These are phyloP conservation scores for Cryptococcus sp. DNA, from an alignment of 1,284 basidiomycete genomes.

Conservation along the genomic window DNA sequence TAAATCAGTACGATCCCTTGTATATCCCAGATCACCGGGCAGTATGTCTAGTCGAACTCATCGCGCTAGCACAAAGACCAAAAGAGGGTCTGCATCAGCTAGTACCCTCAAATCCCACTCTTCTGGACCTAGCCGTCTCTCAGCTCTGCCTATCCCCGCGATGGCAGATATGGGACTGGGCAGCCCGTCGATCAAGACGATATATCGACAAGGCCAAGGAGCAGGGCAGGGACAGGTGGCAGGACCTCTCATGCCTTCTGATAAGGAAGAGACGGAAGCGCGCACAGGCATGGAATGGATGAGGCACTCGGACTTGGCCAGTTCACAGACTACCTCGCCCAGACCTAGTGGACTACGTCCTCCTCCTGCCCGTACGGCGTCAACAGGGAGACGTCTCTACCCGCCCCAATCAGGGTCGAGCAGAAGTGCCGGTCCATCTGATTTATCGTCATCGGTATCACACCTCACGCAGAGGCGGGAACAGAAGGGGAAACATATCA, in stretches of 20 bases:
- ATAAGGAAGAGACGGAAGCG: conserved; percentile 5
- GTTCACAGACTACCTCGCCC: not conserved
- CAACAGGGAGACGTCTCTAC: not conserved
- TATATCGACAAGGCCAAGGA: too few relatives aligned
- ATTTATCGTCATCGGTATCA: too few relatives aligned
- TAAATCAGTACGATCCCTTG: conserved; percentile 2
- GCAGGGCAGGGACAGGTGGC: too few relatives aligned
- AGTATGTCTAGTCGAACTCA: too few relatives aligned
- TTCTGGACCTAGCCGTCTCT: too few relatives aligned
- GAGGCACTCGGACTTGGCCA: conserved; percentile 2
- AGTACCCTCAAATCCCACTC: too few relatives aligned
- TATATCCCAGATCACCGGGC: not conserved
- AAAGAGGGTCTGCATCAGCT: too few relatives aligned
- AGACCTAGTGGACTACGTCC: not conserved
- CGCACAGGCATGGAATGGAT: conserved; percentile 23
- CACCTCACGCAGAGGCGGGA: conserved; percentile 5
- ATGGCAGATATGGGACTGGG: too few relatives aligned
- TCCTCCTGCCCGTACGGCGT: not conserved
- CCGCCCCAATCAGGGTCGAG: not conserved
- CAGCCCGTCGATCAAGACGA: too few relatives aligned
- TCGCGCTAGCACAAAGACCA: too few relatives aligned
- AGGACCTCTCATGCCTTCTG: not conserved
- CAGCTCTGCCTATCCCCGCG: too few relatives aligned
- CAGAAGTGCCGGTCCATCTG: not conserved
- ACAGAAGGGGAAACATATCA: conserved; percentile 6